Base-by-base conservation (phyloP, 2,329 filamentous ascomycete genomes). In the Pseudonectria buxi region DNA sequence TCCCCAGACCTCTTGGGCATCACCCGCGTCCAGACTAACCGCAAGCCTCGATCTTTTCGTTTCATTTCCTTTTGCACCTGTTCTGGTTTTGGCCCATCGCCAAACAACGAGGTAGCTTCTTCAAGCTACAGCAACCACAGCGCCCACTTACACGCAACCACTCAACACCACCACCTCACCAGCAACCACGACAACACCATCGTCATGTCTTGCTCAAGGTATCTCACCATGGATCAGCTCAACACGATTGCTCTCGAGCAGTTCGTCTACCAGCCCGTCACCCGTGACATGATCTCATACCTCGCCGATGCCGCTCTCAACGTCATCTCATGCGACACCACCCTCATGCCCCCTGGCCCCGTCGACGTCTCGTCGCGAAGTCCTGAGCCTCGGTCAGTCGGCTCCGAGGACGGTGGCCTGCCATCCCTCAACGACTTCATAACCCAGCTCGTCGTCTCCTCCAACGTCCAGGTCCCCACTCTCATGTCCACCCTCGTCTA, bases 401-500 rank as follows among this genome's bases (percentile, higher is more conserved):
- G 59, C 33, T 64, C 56, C 40, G 66, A 68, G 36, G 70, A 76
- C 49, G 66, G 63, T 41, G 58, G 65, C 36, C 71, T 98, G 24
- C 92, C 92, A 3, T 81, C 84, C 0, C 69, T 96, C 25, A 86
- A 95, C 62, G 76, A 81, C 39, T 98, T 96, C 72, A 96, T 98
- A 66, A 82, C 78, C 33, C 87, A 88, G 45, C 75, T 98, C 22
- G 89, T 96, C 43, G 78, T 86, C 56, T 83, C 85, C 41, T 96
- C 90, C 47, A 94, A 95, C 61, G 92, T 96, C 22, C 90, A 96
- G 71, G 89, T 95, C 35, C 86, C 92, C 10, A 98, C 92, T 7
- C 76, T 98, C 49, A 96, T 98, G 92, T 90, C 87, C 25, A 89
- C 89, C 7, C 76, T 98, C 27, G 88, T 96, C 60, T 98, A 95